phyloP scores from a whole-genome alignment of 352 stramenopile genomes.

The Aphanomyces invadans region DNA sequence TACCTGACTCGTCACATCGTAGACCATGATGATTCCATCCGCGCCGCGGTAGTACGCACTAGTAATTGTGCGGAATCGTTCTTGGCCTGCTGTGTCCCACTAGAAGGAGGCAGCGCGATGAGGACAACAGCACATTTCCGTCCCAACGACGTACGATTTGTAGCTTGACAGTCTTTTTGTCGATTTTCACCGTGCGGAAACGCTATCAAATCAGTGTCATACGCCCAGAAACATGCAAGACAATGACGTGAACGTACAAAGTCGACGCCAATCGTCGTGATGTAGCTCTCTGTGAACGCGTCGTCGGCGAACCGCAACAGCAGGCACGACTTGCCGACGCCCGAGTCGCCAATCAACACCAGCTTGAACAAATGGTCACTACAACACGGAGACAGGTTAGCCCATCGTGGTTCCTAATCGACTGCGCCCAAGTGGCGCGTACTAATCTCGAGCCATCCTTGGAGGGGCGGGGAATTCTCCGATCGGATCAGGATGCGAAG shows the following conservation, averaged over 20 bases:
- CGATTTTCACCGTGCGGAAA: constrained; percentile 97
- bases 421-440: constrained; percentile 6
- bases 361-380: constrained; percentile 97
- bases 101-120: constrained; percentile 26
- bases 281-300: constrained; percentile 98
- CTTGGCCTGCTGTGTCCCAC: constrained; percentile 98
- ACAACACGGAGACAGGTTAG: not conserved
- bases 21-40: constrained; percentile 98
- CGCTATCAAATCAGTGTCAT: constrained; percentile 35
- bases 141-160: constrained; percentile 86
- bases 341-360: constrained; percentile 96
- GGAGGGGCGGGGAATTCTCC: not conserved
- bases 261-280: constrained; percentile 92
- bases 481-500: not conserved
- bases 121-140: constrained; percentile 4
- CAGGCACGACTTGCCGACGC: constrained; percentile 98
- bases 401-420: not conserved
- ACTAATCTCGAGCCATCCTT: constrained; percentile 79
- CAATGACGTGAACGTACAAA: constrained; percentile 64
- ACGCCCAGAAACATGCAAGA: not conserved
- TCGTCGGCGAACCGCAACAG: constrained; percentile 97
- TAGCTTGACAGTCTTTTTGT: constrained; percentile 98
- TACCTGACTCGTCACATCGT: constrained; percentile 96
- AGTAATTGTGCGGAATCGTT: constrained; percentile 98
- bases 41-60: constrained; percentile 98